These are phyloP conservation scores for Tylopilus cervinicoccineus DNA, from an alignment of 768 basidiomycete species.

Conservation along the genomic window DNA sequence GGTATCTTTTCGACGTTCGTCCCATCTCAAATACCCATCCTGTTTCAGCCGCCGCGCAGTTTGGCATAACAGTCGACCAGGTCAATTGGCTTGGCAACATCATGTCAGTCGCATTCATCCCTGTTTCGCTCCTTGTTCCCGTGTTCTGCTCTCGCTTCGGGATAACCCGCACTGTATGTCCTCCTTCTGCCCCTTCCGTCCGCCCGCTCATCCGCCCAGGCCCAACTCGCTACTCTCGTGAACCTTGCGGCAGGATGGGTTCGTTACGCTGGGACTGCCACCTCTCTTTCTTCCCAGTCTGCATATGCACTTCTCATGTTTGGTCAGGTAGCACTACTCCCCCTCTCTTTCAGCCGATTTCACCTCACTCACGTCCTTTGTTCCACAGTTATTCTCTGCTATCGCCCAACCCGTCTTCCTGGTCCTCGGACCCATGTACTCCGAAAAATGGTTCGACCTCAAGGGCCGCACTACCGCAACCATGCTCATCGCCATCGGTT, in stretches of 20 bases:
- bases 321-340: conserved; percentile 50
- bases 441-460: conserved; percentile 80
- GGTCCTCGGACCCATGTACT: conserved; percentile 75
- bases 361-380: not conserved
- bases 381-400: conserved; percentile 51
- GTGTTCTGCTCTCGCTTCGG: conserved; percentile 55
- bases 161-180: conserved; percentile 58
- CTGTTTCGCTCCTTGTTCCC: conserved; percentile 57
- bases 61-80: conserved; percentile 62
- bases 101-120: conserved; percentile 57
- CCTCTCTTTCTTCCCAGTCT: conserved; percentile 45
- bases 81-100: conserved; percentile 83
- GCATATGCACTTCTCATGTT: conserved; percentile 67
- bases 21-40: not conserved
- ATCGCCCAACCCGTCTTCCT: conserved; percentile 72
- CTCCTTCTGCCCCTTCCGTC: not conserved
- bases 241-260: conserved; percentile 71
- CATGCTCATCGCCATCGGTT: conserved; percentile 50
- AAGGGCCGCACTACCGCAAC: conserved; percentile 75
- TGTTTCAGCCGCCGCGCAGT: conserved; percentile 53
- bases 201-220: conserved; percentile 37
- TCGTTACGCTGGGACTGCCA: conserved; percentile 65
- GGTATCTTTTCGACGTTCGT: conserved; percentile 35
- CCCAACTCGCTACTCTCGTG: conserved; percentile 50
- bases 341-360: not conserved